Evolutionary conservation across 2,329 filamentous ascomycete genomes (phyloP).

Genomic region (Fusarium illudens): DNA sequence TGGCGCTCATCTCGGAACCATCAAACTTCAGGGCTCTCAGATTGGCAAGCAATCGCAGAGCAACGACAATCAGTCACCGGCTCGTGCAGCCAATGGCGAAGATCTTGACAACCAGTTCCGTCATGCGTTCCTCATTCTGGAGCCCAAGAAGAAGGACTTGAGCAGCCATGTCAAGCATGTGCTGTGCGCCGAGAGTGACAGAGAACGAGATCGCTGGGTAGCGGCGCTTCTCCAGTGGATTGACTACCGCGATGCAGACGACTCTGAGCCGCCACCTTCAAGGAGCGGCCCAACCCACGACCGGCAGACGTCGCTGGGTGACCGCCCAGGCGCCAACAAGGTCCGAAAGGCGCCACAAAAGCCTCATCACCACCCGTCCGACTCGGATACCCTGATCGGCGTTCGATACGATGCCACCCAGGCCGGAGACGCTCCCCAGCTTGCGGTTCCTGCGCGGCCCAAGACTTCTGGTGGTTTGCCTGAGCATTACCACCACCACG

Average conservation of each 20-base stretch:
- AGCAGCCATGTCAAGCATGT: conserved; percentile 90
- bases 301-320: conserved; percentile 49
- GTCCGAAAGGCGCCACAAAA: conserved; percentile 47
- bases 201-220: conserved; percentile 93
- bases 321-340: conserved; percentile 36
- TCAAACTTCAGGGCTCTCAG: conserved; percentile 89
- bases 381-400: conserved; percentile 61
- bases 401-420: conserved; percentile 67
- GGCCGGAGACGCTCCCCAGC: conserved; percentile 60
- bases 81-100: conserved; percentile 65
- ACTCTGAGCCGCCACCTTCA: conserved; percentile 48
- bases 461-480: conserved; percentile 48
- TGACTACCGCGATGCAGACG: conserved; percentile 72
- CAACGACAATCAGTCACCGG: conserved; percentile 64
- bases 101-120: conserved; percentile 94
- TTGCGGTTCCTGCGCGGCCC: conserved; percentile 47
- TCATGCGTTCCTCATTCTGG: conserved; percentile 92
- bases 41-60: conserved; percentile 85
- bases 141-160: conserved; percentile 96
- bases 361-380: conserved; percentile 48
- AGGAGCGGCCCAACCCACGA: conserved; percentile 49
- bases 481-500: conserved; percentile 47
- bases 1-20: conserved; percentile 89
- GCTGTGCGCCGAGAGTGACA: conserved; percentile 92
- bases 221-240: conserved; percentile 89